Base-by-base conservation (phyloP, 2,329 filamentous ascomycete genomes). In the Albophoma yamanashiensis region DNA sequence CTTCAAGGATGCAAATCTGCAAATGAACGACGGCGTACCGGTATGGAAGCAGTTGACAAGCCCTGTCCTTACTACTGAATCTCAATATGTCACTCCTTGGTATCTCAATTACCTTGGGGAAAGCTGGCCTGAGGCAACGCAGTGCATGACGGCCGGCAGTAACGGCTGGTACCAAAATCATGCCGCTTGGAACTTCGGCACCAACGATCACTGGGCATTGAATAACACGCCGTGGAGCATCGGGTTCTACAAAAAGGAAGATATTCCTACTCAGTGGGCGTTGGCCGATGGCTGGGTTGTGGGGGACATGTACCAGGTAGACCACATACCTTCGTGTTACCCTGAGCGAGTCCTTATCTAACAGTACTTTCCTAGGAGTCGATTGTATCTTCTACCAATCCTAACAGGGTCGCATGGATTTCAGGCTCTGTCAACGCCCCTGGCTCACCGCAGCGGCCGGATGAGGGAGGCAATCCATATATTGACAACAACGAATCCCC, bases 1-100 rank as follows among this genome's bases (percentile, higher is more conserved):
- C 8, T 83, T 83, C 68, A 77, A 76, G 31, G 81, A 84, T 63
- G 81, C 81, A 4, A 84, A 84, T 60, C 73, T 80, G 0, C 79
- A 82, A 62, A 67, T 78, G 57, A 81, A 82, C 57, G 70, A 76
- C 62, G 74, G 76, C 3, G 67, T 70, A 25, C 70, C 76, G 2
- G 76, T 80, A 20, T 81, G 75, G 73, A 72, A 79, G 61, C 79
- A 82, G 72, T 73, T 70, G 20, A 74, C 78, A 14, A 69, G 73
- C 42, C 63, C 71, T 0, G 62, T 63, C 20, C 67, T 78, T 63
- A 76, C 75, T 4, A 75, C 69, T 4, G 66, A 71, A 2, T 70
- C 78, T 1, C 69, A 75, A 4, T 73, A 73, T n/a, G 70, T 83
- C 17, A 73, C 79, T 11, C 81, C 81, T 0, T 84, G 78, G 77